Conservation (phyloP, 805 yeast species). For the Candida maltosa region DNA sequence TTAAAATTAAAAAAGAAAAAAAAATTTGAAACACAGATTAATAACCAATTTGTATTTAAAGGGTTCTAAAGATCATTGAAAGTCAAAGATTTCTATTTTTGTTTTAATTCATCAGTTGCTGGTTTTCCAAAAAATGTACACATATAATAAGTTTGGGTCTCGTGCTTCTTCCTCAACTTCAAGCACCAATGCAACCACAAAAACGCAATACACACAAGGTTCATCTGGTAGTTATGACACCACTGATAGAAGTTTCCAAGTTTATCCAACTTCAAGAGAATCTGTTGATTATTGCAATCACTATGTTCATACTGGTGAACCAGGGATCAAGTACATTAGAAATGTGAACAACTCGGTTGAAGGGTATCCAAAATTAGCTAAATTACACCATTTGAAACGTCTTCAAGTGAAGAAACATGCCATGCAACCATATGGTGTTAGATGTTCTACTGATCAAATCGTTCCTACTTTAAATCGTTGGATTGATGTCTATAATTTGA, state of each 20-base stretch:
- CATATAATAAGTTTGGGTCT: conserved; percentile 18
- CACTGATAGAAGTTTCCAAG: too few species aligned
- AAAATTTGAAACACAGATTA: too few species aligned
- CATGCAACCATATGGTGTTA: conserved; percentile 62
- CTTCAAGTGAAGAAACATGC: conserved; percentile 53
- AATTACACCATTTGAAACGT: conserved; percentile 61
- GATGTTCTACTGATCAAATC: conserved; percentile 52
- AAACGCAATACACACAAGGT: background rate
- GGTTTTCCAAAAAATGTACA: conserved; percentile 9
- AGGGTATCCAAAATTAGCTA: conserved; percentile 84
- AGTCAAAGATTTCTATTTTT: too few species aligned
- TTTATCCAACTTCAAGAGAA: too few species aligned
- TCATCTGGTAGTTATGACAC: background rate
- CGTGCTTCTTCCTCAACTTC: conserved; percentile 1
- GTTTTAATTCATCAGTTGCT: too few species aligned
- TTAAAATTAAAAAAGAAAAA: too few species aligned
- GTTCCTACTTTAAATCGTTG: conserved; percentile 56
- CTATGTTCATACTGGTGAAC: conserved; percentile 55
- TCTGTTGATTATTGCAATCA: conserved; percentile 65
- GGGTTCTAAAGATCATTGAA: too few species aligned
- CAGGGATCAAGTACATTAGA: conserved; percentile 45
- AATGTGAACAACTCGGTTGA: conserved; percentile 65
- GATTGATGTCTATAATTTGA: conserved; percentile 54
- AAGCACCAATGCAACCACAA: background rate
- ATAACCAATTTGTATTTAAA: too few species aligned